Evolutionary conservation across 23 red algal species (phyloP).

Genomic region (Cyanidium caldarium): DNA sequence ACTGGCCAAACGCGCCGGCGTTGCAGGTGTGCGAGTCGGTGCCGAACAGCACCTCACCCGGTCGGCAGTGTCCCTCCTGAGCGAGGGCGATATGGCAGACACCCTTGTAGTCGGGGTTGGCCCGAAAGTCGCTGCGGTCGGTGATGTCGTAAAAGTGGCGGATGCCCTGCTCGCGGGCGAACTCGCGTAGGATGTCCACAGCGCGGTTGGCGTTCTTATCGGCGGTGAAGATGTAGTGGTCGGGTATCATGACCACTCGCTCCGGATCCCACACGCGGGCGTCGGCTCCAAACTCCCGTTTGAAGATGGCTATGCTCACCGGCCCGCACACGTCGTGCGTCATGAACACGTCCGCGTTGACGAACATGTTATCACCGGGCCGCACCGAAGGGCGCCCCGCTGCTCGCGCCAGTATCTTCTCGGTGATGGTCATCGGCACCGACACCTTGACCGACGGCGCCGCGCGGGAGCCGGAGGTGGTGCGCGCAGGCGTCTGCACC

Average conservation of each 20-base stretch:
- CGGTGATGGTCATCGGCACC: constrained; percentile 69
- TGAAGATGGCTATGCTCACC: constrained; percentile 72
- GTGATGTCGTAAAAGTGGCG: constrained; percentile 92
- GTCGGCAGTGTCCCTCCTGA: constrained; percentile 79
- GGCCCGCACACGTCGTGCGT: constrained; percentile 99
- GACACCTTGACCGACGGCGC: background rate
- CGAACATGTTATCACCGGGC: constrained; percentile 93
- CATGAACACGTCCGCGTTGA: constrained; percentile 90
- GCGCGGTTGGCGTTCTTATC: constrained; percentile 74
- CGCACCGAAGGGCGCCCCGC: constrained; percentile 36
- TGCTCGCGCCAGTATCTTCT: constrained; percentile 68
- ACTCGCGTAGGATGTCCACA: constrained; percentile 79
- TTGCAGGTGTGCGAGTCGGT: constrained; percentile 97
- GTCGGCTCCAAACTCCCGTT: constrained; percentile 78
- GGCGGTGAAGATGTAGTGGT: constrained; percentile 98
- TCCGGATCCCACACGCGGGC: constrained; percentile 80
- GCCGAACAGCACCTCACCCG: constrained; percentile 90
- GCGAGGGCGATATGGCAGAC: constrained; percentile 93
- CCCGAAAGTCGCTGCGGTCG: constrained; percentile 44
- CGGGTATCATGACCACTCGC: constrained; percentile 85
- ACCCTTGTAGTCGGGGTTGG: constrained; percentile 91
- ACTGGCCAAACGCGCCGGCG: constrained; percentile 91
- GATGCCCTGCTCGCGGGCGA: constrained; percentile 69
- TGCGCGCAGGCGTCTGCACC: too few relatives aligned
- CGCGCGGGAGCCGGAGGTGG: too few relatives aligned